Evolutionary conservation across 164 flowering plant genomes (phyloP), one percentile per base, ranked within the genome.

Genomic region (Warburgia ugandensis): DNA sequence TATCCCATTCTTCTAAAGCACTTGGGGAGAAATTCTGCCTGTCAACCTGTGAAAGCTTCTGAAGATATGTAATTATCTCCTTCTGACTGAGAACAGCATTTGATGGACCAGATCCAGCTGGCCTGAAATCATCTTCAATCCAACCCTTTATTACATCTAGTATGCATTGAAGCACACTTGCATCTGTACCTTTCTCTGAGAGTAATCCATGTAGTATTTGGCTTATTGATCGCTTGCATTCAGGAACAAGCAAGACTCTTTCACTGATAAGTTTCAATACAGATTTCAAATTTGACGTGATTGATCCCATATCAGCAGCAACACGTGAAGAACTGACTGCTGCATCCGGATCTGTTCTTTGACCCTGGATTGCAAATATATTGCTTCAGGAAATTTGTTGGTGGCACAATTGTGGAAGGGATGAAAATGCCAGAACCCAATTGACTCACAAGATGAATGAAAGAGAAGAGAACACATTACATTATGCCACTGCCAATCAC

Each of bases 21-120:
- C 46, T 44, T 1, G 76, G 63, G 3, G 77, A 46, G 71, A 94
- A 94, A 58, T 58, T 72, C 28, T 78, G 88, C 70, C 76, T 86
- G 59, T 94, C 99, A 55, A 89, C 84, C 67, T 84, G 99, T 20
- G 99, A 94, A 52, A 94, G 91, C 77, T 81, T 94, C 64, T 83
- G 95, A 64, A 94, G 90, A 55, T 78, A 81, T 22, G 92, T 74
- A 35, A 89, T 77, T 58, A 89, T 77, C 56, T 94, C 99, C 75
- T 89, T 89, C 6, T 71, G 77, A 30, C 71, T 64, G 29, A 86
- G 83, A 54, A 79, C 69, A 56, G 75, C 55, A 73, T 58, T 68
- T 48, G 86, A 59, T 10, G 75, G 19, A 29, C 48, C 73, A 52
- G 88, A 40, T n/a, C 67, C 46, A 42, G 79, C 72, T 17, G 76